These are phyloP conservation scores for Teunomyces funiuensis DNA, from an alignment of 805 yeast species.

Conservation along the genomic window DNA sequence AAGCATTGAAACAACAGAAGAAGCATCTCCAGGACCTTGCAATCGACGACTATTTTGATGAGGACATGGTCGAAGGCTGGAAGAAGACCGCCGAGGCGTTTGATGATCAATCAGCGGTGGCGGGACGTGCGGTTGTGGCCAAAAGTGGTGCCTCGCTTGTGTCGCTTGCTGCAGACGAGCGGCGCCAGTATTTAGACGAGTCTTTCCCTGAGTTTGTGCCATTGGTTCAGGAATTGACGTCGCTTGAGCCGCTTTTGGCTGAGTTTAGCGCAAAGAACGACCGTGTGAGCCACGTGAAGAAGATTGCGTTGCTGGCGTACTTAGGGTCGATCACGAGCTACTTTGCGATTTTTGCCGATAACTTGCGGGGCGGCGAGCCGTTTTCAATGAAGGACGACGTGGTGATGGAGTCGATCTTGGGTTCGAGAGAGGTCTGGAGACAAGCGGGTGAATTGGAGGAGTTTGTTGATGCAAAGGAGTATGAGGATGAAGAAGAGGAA, in stretches of 20 bases:
- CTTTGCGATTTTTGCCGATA: constrained; percentile 68
- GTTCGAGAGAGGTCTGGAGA: constrained; percentile 86
- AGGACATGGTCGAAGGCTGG: constrained; percentile 82
- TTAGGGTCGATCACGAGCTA: constrained; percentile 76
- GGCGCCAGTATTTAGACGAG: constrained; percentile 52
- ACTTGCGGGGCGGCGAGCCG: constrained; percentile 52
- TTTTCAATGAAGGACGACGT: constrained; percentile 80
- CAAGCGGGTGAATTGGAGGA: constrained; percentile 63
- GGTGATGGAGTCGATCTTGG: constrained; percentile 82
- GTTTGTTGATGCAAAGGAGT: constrained; percentile 2
- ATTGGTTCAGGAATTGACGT: constrained; percentile 58
- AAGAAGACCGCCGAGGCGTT: constrained; percentile 49
- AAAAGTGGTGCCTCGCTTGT: constrained; percentile 13
- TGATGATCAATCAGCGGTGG: constrained; percentile 31
- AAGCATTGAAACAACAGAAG: constrained; percentile 85
- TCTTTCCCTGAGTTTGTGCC: constrained; percentile 86
- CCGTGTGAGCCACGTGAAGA: constrained; percentile 47
- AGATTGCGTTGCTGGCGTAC: constrained; percentile 73
- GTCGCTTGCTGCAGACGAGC: constrained; percentile 51
- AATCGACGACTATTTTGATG: constrained; percentile 57
- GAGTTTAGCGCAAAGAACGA: constrained; percentile 12
- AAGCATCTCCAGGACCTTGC: constrained; percentile 67
- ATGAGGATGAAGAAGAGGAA: constrained; percentile 19
- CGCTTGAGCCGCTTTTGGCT: constrained; percentile 43
- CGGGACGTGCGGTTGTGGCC: constrained; percentile 9